Evolutionary conservation across 352 stramenopile species (phyloP).

Genomic region (Phytopythium ostracodes): DNA sequence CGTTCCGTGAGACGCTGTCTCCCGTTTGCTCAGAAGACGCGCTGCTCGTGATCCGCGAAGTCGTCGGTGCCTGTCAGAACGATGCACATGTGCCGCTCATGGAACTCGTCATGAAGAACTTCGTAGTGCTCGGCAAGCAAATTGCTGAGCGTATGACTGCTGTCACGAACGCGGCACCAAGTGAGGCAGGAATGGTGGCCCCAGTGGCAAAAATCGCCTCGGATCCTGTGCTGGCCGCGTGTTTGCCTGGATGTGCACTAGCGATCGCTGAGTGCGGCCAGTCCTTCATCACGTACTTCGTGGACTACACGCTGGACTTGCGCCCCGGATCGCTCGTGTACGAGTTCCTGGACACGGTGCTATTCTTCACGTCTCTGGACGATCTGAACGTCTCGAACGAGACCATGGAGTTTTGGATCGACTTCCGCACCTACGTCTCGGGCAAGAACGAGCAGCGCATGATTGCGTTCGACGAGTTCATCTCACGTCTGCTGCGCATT

Average conservation of each 20-base stretch:
- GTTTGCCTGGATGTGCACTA: slow-evolving; percentile 41
- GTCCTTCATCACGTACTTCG: slow-evolving; percentile 74
- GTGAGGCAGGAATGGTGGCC: background rate
- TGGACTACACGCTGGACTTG: slow-evolving; percentile 67
- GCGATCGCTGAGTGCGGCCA: slow-evolving; percentile 74
- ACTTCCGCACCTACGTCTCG: slow-evolving; percentile 68
- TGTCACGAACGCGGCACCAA: background rate
- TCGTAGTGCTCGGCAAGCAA: slow-evolving; percentile 64
- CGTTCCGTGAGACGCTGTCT: slow-evolving; percentile 48
- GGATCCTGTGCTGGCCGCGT: slow-evolving; percentile 32
- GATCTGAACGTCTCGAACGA: slow-evolving; percentile 70
- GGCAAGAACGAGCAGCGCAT: slow-evolving; percentile 76
- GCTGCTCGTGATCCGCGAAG: slow-evolving; percentile 60
- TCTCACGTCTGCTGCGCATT: slow-evolving; percentile 63
- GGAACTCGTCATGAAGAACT: slow-evolving; percentile 76
- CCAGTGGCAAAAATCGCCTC: slow-evolving; percentile 1
- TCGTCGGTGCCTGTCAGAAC: slow-evolving; percentile 54
- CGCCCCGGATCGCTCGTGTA: slow-evolving; percentile 62
- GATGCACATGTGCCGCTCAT: slow-evolving; percentile 64
- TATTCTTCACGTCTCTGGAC: slow-evolving; percentile 63
- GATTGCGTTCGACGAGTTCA: slow-evolving; percentile 63
- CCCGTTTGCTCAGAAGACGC: slow-evolving; percentile 38
- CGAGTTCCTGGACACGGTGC: slow-evolving; percentile 66
- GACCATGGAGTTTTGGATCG: slow-evolving; percentile 84
- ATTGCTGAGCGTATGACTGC: slow-evolving; percentile 29